A percentile compares a stretch with the other conserved stretches of the same genome.
Conservation (phyloP, 345 rosid genomes). For the Noccaea caerulescens region DNA sequence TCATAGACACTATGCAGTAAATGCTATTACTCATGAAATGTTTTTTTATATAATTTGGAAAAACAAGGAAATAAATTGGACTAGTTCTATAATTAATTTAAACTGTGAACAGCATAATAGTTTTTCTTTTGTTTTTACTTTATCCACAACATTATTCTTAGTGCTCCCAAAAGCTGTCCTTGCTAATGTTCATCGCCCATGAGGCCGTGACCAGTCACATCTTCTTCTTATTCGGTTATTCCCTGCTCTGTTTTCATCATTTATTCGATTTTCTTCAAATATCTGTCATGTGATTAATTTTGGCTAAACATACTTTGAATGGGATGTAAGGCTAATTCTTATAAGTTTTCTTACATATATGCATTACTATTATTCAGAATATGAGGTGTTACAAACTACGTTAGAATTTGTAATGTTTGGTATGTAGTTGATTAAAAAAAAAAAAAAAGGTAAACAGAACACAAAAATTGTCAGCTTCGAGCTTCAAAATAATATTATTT, state of each 20-base stretch:
- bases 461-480: not conserved
- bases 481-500: not conserved
- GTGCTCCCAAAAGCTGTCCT: conserved; percentile 44
- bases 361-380: not conserved
- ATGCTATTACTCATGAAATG: not conserved
- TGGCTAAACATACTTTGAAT: not conserved
- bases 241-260: conserved; percentile 19
- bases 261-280: conserved; percentile 18
- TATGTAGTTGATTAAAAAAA: not conserved
- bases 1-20: conserved; percentile 44
- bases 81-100: not conserved
- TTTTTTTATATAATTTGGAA: not conserved
- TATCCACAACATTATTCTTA: conserved; percentile 41
- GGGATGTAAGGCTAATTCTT: not conserved
- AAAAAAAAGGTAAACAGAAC: not conserved
- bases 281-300: not conserved
- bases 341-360: not conserved
- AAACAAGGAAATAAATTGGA: not conserved
- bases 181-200: conserved; percentile 25
- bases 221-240: conserved; percentile 25
- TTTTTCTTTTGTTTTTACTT: conserved; percentile 30
- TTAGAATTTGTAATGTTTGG: not conserved
- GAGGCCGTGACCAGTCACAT: conserved; percentile 40
- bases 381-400: not conserved
- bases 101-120: conserved; percentile 24